Base-by-base conservation (phyloP, 768 basidiomycete species). In the Mycena floridula region DNA sequence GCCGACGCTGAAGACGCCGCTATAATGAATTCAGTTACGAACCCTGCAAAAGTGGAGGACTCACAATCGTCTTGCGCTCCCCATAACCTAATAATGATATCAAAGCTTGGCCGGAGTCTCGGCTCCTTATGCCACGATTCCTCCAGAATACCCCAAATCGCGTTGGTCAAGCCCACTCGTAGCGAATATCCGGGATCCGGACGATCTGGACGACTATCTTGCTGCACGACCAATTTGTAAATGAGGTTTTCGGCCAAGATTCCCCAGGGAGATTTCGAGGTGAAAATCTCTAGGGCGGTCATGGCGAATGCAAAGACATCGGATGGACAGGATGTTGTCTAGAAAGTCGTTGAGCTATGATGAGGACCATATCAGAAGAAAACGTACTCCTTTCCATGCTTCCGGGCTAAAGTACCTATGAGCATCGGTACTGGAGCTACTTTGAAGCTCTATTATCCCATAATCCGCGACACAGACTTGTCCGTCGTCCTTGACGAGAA, bases 231-330 rank as follows among this genome's bases (percentile, higher is more conserved):
- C 5, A 59, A 42, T n/a, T 53, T 52, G 37, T 53, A 60, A 5
- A 60, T 56, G 23, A 53, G 54, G 35, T 59, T 59, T 24, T 57
- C 56, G 7, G 53, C 32, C 6, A 60, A 44, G 7, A 56, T 47
- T 0, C 59, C 59, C 58, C 58, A 60, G 2, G 59, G 59, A 5
- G 48, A 40, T 22, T 44, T 50, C 1, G 50, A 53, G 1, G 54
- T 57, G 24, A 59, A 57, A 22, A 60, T 54, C 59, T 60, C 56
- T 18, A 52, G 48, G 21, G 58, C 50, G 30, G 40, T 50, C 59
- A 60, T 60, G 2, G 58, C 56, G 53, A 57, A 60, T 1, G 59
- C 56, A 42, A 47, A 60, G 9, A 59, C 58, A 37, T 60, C 59
- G 5, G 59, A 59, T n/a, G 57, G 25, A 27, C 46, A 47, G 21